Percentiles rank a stretch among this genome's conserved stretches.
phyloP scores from a whole-genome alignment of 306 rosid genomes.

The Dicorynia guianensis region DNA sequence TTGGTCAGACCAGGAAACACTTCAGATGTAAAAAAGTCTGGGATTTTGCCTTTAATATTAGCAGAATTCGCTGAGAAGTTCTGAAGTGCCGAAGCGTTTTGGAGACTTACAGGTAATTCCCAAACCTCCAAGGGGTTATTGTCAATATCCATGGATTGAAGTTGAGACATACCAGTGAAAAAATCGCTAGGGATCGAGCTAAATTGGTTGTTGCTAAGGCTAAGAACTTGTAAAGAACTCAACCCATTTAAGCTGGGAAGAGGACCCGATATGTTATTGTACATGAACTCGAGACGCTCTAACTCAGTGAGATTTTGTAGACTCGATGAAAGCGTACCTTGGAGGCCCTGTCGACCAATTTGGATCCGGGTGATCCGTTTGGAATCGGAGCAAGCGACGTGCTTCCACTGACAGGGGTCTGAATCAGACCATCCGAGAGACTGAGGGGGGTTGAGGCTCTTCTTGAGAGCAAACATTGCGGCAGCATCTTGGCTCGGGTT shows the following conservation, averaged over 20 bases:
- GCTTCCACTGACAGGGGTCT: constrained; percentile 64
- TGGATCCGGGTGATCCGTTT: constrained; percentile 70
- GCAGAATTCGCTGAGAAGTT: constrained; percentile 85
- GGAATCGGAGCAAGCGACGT: constrained; percentile 52
- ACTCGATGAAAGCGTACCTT: constrained; percentile 60
- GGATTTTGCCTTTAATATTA: constrained; percentile 65
- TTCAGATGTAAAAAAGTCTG: constrained; percentile 56
- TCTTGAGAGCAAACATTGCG: constrained; percentile 66
- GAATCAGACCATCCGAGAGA: constrained; percentile 73
- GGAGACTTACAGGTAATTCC: constrained; percentile 65
- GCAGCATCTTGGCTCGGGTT: constrained; percentile 56
- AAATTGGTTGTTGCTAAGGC: constrained; percentile 63
- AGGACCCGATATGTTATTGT: constrained; percentile 80
- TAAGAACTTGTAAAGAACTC: constrained; percentile 53
- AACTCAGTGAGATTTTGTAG: constrained; percentile 61
- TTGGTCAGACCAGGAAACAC: constrained; percentile 59
- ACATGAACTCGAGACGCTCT: constrained; percentile 76
- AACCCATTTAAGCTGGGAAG: constrained; percentile 67
- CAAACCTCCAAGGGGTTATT: constrained; percentile 73
- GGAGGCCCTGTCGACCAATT: constrained; percentile 61
- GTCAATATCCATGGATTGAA: constrained; percentile 67
- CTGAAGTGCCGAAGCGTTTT: constrained; percentile 62
- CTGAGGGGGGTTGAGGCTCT: constrained; percentile 50
- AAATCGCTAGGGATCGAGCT: constrained; percentile 62
- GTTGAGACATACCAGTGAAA: constrained; percentile 65